Conservation (phyloP, 306 rosid species). For the Begonia loranthoides region DNA sequence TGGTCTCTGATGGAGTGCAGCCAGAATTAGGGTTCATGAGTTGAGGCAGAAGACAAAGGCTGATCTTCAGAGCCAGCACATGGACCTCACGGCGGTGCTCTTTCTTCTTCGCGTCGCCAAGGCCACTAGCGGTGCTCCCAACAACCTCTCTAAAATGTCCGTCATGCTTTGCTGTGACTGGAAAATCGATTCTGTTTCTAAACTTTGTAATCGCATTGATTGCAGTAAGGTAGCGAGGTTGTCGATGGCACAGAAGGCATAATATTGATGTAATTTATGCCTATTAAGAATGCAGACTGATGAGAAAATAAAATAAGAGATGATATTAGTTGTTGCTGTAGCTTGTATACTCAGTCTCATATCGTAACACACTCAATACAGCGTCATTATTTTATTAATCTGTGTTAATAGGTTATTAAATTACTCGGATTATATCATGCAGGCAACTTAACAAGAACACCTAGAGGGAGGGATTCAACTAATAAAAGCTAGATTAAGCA, state of each 20-base stretch:
- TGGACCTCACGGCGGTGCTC: slow-evolving; percentile 95
- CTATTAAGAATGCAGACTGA: no score
- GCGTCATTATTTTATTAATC: no score
- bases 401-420: no score
- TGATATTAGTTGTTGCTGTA: no score
- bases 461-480: no score
- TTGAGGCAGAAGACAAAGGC: slow-evolving; percentile 68
- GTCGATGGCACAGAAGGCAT: background rate
- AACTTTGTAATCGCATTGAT: background rate
- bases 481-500: no score
- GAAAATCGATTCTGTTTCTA: background rate
- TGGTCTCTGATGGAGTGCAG: slow-evolving; percentile 18
- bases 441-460: no score
- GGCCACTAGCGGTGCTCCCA: slow-evolving; percentile 98
- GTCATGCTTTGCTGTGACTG: background rate
- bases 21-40: slow-evolving; percentile 96
- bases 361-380: no score
- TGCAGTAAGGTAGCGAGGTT: slow-evolving; percentile 85
- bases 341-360: no score
- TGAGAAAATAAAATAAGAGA: no score
- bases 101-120: slow-evolving; percentile 90
- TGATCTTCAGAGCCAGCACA: slow-evolving; percentile 65
- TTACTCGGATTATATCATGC: no score
- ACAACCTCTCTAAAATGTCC: slow-evolving; percentile 97
- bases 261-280: no score